Percentiles rank a stretch among this genome's conserved stretches.
Conservation (phyloP, 2,329 filamentous ascomycete genomes). For the Ophidiomyces ophidiicola region DNA sequence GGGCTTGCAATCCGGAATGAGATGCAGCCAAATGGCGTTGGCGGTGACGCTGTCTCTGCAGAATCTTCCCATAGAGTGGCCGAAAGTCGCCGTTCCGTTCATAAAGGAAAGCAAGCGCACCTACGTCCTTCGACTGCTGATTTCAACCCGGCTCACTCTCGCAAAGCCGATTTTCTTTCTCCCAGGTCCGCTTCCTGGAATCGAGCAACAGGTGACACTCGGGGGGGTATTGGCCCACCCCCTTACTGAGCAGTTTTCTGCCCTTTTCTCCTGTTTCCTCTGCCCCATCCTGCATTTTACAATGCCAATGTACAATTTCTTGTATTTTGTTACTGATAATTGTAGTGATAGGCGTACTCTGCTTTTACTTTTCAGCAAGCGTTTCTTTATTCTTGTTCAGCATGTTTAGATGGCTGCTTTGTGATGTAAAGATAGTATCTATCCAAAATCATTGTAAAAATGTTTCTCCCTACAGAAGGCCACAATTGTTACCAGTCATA, state of each 20-base stretch:
- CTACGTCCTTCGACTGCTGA: not conserved
- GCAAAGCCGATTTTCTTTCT: slow-evolving; percentile 1
- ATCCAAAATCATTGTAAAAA: too few relatives aligned
- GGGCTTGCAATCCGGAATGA: slow-evolving; percentile 25
- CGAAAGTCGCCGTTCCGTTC: not conserved
- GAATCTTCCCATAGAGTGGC: not conserved
- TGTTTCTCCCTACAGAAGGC: too few relatives aligned
- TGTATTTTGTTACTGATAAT: too few relatives aligned
- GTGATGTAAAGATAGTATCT: too few relatives aligned
- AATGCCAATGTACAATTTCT: too few relatives aligned
- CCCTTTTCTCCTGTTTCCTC: slow-evolving; percentile 20
- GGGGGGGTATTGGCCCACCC: slow-evolving; percentile 18
- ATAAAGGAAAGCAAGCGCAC: not conserved
- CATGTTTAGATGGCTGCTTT: too few relatives aligned
- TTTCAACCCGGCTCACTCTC: not conserved
- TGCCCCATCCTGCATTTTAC: too few relatives aligned
- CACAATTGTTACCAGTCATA: too few relatives aligned
- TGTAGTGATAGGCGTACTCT: too few relatives aligned
- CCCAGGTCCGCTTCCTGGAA: slow-evolving; percentile 7
- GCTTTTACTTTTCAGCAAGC: too few relatives aligned
- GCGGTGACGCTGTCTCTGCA: not conserved
- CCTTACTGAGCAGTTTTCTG: slow-evolving; percentile 16
- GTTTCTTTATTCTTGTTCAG: too few relatives aligned
- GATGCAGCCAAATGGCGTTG: slow-evolving; percentile 8
- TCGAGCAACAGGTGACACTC: not conserved